Evolutionary conservation across 163 green algal species (phyloP).

Genomic region (Smithsoniella earleae): DNA sequence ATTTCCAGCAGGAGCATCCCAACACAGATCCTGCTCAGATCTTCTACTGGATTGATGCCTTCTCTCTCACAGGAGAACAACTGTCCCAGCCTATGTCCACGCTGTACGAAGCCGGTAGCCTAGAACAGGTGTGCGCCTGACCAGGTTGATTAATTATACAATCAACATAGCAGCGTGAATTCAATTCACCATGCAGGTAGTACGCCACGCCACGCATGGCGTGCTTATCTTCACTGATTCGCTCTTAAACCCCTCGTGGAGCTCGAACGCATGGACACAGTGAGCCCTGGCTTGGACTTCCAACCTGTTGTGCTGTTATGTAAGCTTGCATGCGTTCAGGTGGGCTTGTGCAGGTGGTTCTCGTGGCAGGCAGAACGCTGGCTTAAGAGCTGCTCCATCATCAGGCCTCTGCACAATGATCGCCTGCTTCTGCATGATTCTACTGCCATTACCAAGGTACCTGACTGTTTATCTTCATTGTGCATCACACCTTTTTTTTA

Average conservation of each 20-base stretch:
- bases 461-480: too few species aligned
- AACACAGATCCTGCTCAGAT: background rate
- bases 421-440: background rate
- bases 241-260: background rate
- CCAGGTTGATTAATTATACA: too few species aligned
- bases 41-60: constrained; percentile 19
- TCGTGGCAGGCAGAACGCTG: background rate
- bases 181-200: too few species aligned
- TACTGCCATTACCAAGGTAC: background rate
- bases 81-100: background rate
- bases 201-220: background rate
- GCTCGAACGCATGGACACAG: background rate
- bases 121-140: too few species aligned
- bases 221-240: background rate
- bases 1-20: background rate
- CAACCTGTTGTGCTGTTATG: too few species aligned
- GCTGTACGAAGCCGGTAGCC: too few species aligned
- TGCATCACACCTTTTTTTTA: too few species aligned
- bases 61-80: background rate
- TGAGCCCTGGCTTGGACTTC: too few species aligned
- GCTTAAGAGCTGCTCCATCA: background rate
- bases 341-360: too few species aligned
- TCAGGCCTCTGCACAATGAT: background rate
- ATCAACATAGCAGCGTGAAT: too few species aligned
- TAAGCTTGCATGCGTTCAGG: too few species aligned